Conservation (phyloP, 2,329 filamentous ascomycete species). For the Aphanoascus verrucosus region DNA sequence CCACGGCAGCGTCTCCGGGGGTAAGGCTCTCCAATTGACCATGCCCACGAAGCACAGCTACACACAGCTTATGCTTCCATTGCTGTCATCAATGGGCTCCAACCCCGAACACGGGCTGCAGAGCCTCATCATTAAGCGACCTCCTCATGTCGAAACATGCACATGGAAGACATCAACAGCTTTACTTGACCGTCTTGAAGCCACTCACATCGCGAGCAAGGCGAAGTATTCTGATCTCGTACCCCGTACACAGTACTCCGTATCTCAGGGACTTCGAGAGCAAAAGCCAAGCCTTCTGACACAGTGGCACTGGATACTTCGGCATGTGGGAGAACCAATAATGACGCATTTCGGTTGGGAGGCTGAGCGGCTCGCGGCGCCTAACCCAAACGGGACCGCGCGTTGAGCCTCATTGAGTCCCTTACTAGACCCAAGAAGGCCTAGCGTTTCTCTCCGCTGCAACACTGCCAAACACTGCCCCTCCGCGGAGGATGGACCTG, state of each 20-base stretch:
- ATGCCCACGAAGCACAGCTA: neutral
- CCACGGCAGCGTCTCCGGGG: neutral
- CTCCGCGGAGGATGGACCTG: no score
- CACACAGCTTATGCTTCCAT: no score
- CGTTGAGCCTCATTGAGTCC: neutral
- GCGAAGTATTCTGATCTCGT: neutral
- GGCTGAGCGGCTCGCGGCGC: constrained; percentile 1
- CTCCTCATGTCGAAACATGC: no score
- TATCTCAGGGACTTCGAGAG: neutral
- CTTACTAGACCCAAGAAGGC: neutral
- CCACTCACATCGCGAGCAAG: neutral
- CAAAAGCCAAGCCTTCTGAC: neutral
- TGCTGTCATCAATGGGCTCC: neutral
- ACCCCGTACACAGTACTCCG: no score
- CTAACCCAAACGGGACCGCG: neutral
- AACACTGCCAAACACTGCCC: neutral
- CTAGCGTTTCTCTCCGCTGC: neutral
- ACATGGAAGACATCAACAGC: no score
- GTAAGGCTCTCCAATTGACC: neutral
- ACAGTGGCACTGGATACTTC: no score
- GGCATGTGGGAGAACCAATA: neutral
- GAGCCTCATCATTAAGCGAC: no score
- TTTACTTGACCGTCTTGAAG: no score
- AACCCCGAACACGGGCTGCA: neutral
- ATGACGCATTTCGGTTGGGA: neutral